Evolutionary conservation across 176 grass and related monocot genomes (phyloP).

Genomic region (Cenchrus fungigraminus): DNA sequence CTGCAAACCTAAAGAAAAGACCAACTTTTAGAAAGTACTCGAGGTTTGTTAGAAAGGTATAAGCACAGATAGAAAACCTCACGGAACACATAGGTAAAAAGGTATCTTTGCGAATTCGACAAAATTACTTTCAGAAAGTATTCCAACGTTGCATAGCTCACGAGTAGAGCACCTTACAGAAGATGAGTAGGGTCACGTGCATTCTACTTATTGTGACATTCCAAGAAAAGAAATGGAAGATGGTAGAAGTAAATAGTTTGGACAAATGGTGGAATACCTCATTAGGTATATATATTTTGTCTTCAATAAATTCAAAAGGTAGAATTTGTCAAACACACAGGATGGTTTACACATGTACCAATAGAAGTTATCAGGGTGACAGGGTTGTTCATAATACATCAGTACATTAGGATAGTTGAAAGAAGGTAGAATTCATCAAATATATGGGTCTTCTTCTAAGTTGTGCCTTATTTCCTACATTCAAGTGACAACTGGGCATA

Average conservation of each 20-base stretch:
- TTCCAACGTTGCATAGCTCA: slow-evolving; percentile 31
- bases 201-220: neutral
- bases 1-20: slow-evolving; percentile 46
- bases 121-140: slow-evolving; percentile 27
- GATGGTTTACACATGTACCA: neutral
- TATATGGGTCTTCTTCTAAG: slow-evolving; percentile 9
- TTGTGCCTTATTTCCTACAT: neutral
- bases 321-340: neutral
- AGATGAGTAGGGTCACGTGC: neutral
- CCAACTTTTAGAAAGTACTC: slow-evolving; percentile 22
- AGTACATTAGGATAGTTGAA: neutral
- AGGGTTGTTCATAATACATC: neutral
- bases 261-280: neutral
- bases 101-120: neutral
- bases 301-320: neutral
- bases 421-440: neutral
- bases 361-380: neutral
- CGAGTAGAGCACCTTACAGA: neutral
- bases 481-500: neutral
- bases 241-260: neutral
- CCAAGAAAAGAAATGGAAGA: neutral
- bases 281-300: neutral
- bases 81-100: neutral
- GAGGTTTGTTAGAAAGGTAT: slow-evolving; percentile 31
- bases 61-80: neutral